Percentiles rank a stretch among this genome's conserved stretches.
Conservation (phyloP, 2,329 filamentous ascomycete genomes). For the Xylariaceae sp. region DNA sequence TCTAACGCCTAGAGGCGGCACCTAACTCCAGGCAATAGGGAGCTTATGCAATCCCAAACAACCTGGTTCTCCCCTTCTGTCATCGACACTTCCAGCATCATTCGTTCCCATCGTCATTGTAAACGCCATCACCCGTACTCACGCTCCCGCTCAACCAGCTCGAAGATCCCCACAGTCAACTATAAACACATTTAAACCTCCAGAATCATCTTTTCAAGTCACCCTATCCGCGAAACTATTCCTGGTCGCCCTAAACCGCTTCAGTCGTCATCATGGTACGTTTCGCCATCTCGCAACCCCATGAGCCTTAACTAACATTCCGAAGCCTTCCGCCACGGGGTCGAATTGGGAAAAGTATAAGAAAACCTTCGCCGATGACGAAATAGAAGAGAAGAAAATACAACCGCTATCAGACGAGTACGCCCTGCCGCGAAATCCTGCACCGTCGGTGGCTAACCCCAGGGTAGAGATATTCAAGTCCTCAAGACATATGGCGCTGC, state of each 20-base stretch:
- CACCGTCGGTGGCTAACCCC: conserved; percentile 20
- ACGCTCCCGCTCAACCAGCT: neutral
- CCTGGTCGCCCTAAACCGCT: conserved; percentile 1
- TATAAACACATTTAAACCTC: neutral
- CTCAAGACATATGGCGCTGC: conserved; percentile 98
- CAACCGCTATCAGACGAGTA: conserved; percentile 95
- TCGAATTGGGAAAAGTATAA: conserved; percentile 97
- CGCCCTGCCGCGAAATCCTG: conserved; percentile 32
- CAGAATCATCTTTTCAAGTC: neutral
- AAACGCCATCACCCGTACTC: conserved; percentile 10
- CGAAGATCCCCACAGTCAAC: neutral
- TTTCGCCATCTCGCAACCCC: conserved; percentile 1
- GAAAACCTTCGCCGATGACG: conserved; percentile 95
- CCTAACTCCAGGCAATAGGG: conserved; percentile 24
- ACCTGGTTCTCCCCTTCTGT: neutral
- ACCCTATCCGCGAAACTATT: neutral
- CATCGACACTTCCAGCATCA: neutral
- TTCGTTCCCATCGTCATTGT: conserved; percentile 10
- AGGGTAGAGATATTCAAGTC: conserved; percentile 87
- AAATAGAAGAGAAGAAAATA: conserved; percentile 99
- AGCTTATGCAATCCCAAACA: conserved; percentile 28
- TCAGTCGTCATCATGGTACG: conserved; percentile 27
- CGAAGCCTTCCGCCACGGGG: conserved; percentile 86
- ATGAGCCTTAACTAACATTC: conserved; percentile 20
- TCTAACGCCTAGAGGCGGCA: neutral